phyloP scores from a whole-genome alignment of 371 early-diverging fungal species.

The Rhizopus stolonifer region DNA sequence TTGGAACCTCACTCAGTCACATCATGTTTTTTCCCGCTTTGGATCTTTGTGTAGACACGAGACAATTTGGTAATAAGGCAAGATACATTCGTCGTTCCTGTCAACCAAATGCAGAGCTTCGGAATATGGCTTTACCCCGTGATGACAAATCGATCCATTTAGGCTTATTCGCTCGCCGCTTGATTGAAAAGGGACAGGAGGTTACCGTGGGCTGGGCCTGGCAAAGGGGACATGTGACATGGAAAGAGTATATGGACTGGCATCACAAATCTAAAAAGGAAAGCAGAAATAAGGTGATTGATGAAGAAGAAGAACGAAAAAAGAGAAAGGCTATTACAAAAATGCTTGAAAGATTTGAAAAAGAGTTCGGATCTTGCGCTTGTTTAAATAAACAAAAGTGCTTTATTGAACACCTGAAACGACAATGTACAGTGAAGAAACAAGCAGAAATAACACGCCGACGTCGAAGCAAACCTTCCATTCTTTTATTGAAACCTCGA shows the following conservation, averaged over 20 bases:
- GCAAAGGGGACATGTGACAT: conserved; percentile 30
- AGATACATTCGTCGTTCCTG: conserved; percentile 74
- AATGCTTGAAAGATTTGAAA: conserved; percentile 35
- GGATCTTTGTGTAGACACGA: conserved; percentile 73
- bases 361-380: conserved; percentile 48
- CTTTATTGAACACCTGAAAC: conserved; percentile 32
- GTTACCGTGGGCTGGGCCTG: conserved; percentile 72
- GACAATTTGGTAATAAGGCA: conserved; percentile 66
- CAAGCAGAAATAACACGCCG: background rate
- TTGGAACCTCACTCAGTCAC: conserved; percentile 66
- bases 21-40: conserved; percentile 71
- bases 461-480: conserved; percentile 10
- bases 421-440: conserved; percentile 13
- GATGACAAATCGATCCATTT: conserved; percentile 61
- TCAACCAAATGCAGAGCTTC: conserved; percentile 65
- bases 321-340: conserved; percentile 31
- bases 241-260: conserved; percentile 32
- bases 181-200: conserved; percentile 67
- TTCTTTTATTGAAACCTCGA: conserved; percentile 17
- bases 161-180: conserved; percentile 65
- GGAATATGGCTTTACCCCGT: conserved; percentile 55
- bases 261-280: conserved; percentile 15
- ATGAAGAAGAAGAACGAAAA: conserved; percentile 30
- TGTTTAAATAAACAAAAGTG: conserved; percentile 44
- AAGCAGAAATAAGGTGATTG: conserved; percentile 23